A percentile compares a stretch with the other conserved stretches of the same genome.
phyloP scores from a whole-genome alignment of 2,329 filamentous ascomycete species.

The Microdochium paspali region DNA sequence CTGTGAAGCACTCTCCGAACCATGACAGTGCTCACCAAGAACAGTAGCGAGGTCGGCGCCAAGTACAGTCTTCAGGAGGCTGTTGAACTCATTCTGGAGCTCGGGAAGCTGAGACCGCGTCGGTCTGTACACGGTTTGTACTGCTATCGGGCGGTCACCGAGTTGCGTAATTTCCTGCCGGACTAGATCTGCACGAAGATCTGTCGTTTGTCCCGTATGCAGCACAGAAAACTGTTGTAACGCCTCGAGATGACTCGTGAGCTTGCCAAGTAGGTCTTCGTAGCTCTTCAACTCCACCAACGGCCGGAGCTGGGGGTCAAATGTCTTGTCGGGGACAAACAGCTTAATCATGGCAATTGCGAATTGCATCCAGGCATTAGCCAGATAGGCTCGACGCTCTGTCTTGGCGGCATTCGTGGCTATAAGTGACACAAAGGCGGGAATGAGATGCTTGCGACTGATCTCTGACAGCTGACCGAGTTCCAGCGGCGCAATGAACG shows the following conservation, averaged over 20 bases:
- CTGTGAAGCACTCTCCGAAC: slow-evolving; percentile 23
- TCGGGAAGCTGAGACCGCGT: slow-evolving; percentile 54
- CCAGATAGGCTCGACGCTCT: slow-evolving; percentile 23
- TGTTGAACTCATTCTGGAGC: slow-evolving; percentile 77
- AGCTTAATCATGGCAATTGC: slow-evolving; percentile 65
- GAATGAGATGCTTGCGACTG: slow-evolving; percentile 27
- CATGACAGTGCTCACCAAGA: slow-evolving; percentile 22
- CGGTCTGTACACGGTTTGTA: slow-evolving; percentile 63
- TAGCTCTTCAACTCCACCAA: slow-evolving; percentile 55
- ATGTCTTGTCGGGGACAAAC: slow-evolving; percentile 78
- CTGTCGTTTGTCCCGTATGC: slow-evolving; percentile 61
- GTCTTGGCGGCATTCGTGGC: slow-evolving; percentile 18
- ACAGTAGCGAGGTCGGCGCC: slow-evolving; percentile 32
- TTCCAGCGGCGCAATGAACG: not conserved
- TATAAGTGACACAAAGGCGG: slow-evolving; percentile 34
- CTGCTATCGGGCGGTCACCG: slow-evolving; percentile 56
- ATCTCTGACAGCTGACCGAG: not conserved
- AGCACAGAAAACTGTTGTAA: slow-evolving; percentile 55
- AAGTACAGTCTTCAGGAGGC: slow-evolving; percentile 58
- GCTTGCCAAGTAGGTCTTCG: slow-evolving; percentile 40
- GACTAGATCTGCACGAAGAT: slow-evolving; percentile 54
- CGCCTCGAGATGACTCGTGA: slow-evolving; percentile 48
- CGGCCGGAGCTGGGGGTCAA: slow-evolving; percentile 66
- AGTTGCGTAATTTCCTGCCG: slow-evolving; percentile 52
- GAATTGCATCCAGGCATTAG: slow-evolving; percentile 66